Base-by-base conservation (phyloP, 495 filamentous ascomycete species). In the Daldinia grandis region DNA sequence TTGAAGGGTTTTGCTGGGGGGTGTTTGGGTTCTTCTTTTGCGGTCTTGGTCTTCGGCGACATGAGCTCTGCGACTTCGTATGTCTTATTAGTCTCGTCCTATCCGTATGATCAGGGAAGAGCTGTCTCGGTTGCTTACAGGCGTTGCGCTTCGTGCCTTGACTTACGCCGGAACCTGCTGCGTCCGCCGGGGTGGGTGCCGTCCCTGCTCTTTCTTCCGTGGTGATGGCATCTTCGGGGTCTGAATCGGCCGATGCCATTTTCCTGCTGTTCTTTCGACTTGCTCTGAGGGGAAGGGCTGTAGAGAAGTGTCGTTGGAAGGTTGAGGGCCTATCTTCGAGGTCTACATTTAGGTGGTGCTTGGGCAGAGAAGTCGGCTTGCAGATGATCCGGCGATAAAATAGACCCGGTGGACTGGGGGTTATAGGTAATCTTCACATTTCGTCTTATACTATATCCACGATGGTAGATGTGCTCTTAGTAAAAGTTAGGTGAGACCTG, bases 51-150 rank as follows among this genome's bases (percentile, higher is more conserved):
- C 75, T 89, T 88, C 10, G 85, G 83, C 4, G 85, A 80, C 84
- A 94, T 91, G 60, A 95, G 86, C 65, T 91, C 88, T 68, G 88
- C 78, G 78, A 94, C 91, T 77, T 66, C n/a, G 58, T 64, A 31
- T 17, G 3, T n/a, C 24, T 4, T 12, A 17, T 64, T 31, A 60
- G 47, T 27, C 35, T 66, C 31, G 31, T 60, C 21, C 50, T 60
- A 10, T 6, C 9, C 33, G n/a, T 6, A 19, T 4, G 10, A 6
- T 5, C 8, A 2, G 21, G n/a, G 3, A 53, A 12, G 24, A 27
- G 3, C 19, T 30, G 12, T 60, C 49, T 72, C 31, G 55, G 65
- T 31, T 17, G 58, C 76, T 73, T 71, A 78, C 76, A 78, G 51
- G 75, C 75, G 51, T 72, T 74, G 21, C 75, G 75, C 62, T 72